Base-by-base conservation (phyloP, 345 rosid species). In the Turritis glabra region DNA sequence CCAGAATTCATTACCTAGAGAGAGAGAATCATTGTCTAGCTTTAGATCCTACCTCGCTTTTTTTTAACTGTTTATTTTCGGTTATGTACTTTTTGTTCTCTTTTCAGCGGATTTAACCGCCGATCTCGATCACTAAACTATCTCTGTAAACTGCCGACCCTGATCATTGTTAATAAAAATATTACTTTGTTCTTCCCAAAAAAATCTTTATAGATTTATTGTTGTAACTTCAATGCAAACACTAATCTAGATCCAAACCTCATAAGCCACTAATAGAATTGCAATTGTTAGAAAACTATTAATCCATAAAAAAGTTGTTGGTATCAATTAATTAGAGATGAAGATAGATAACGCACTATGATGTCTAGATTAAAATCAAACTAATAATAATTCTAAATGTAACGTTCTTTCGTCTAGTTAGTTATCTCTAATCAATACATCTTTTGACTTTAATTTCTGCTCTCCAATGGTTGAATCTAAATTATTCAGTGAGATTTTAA, bases 371-470 rank as follows among this genome's bases (percentile, higher is more conserved):
- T 33, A 18, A 56, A 67, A 67, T 75, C 68, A 75, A 75, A 21
- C 68, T 59, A 27, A 57, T 5, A 51, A 67, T 75, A 67, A 75
- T 75, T 47, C 14, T 27, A 38, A 7, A 35, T 57, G 14, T 56
- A 75, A 75, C 26, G 44, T 47, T 67, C 11, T 26, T 57, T 74
- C 26, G 53, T 75, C 33, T 22, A 37, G 37, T 37, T 67, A 58
- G 73, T 67, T 57, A 75, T 50, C 43, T 37, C 33, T 58, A 67
- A 75, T 75, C 35, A 67, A 40, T 27, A 14, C 67, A 75, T 58
- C 68, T 67, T 72, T 75, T 75, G 79, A 75, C 73, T 67, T 48
- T 58, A 17, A 19, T 14, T 5, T 73, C 29, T 22, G 18, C 29
- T 73, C 5, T 54, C 38, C 56, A 73, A 3, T 43, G 15, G 43